These are phyloP conservation scores for Yamagishiella unicocca DNA, from an alignment of 139 green algal genomes.

Conservation along the genomic window DNA sequence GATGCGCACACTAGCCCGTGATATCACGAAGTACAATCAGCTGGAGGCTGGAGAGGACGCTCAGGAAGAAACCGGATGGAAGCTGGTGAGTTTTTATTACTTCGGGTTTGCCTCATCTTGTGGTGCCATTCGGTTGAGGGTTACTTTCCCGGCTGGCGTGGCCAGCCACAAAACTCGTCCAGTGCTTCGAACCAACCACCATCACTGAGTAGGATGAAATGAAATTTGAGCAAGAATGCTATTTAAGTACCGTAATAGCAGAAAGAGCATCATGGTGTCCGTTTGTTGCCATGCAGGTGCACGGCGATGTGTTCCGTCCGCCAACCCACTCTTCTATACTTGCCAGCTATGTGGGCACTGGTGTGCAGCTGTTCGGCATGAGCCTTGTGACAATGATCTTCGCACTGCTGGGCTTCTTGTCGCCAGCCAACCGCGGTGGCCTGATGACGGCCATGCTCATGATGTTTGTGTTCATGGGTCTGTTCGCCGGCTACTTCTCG, in stretches of 20 bases:
- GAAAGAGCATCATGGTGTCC: no score
- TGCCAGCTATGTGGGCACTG: conserved; percentile 92
- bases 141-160: no score
- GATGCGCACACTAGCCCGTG: conserved; percentile 93
- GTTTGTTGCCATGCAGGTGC: conserved; percentile 72
- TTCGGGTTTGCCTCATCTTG: no score
- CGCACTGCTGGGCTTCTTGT: conserved; percentile 97
- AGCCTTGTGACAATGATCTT: conserved; percentile 96
- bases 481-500: conserved; percentile 95
- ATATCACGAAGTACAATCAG: conserved; percentile 99
- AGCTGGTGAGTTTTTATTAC: conserved; percentile 81
- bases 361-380: conserved; percentile 96
- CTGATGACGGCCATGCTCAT: conserved; percentile 97
- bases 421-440: conserved; percentile 96
- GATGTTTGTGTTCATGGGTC: conserved; percentile 98
- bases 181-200: no score
- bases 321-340: conserved; percentile 82
- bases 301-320: conserved; percentile 98
- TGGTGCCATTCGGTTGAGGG: no score
- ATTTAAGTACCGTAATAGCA: no score
- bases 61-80: conserved; percentile 98
- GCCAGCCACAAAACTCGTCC: no score
- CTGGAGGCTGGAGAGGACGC: conserved; percentile 94
- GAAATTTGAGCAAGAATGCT: no score
- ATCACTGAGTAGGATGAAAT: no score